A percentile compares a stretch with the other conserved stretches of the same genome.
These are phyloP conservation scores for Solanum clarkiae DNA, from an alignment of 257 asterid species.

Conservation along the genomic window DNA sequence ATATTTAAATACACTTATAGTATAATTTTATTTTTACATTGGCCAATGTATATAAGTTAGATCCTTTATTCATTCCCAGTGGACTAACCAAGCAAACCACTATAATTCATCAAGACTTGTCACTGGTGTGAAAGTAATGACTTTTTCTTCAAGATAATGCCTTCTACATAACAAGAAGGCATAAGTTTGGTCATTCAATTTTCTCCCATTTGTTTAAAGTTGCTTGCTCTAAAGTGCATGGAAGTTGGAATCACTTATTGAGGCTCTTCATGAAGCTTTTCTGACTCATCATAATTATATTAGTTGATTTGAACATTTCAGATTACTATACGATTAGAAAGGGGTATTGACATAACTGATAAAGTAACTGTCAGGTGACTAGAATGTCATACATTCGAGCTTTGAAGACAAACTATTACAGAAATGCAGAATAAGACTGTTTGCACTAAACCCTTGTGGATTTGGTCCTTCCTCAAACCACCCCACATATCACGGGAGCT, in stretches of 20 bases:
- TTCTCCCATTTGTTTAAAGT: not conserved
- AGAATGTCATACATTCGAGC: fast-evolving
- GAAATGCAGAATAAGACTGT: not conserved
- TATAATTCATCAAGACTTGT: not conserved
- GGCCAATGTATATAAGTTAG: not conserved
- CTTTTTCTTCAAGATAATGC: not conserved
- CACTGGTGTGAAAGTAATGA: not conserved
- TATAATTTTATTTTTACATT: not conserved
- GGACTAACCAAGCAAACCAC: not conserved
- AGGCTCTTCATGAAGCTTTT: not conserved
- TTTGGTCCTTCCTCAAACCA: fast-evolving
- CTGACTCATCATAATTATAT: not conserved
- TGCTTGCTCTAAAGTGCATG: not conserved
- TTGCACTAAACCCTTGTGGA: not conserved
- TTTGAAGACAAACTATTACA: not conserved
- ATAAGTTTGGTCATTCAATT: not conserved
- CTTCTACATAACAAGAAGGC: not conserved
- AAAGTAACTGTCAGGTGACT: not conserved
- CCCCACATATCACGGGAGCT: fast-evolving
- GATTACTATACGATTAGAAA: not conserved
- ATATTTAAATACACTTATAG: not conserved
- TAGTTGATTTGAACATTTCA: not conserved
- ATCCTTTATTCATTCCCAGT: not conserved
- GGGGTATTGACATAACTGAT: not conserved
- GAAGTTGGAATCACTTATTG: not conserved